Conservation (phyloP, 805 yeast species). For the Komagataella kurtzmanii region DNA sequence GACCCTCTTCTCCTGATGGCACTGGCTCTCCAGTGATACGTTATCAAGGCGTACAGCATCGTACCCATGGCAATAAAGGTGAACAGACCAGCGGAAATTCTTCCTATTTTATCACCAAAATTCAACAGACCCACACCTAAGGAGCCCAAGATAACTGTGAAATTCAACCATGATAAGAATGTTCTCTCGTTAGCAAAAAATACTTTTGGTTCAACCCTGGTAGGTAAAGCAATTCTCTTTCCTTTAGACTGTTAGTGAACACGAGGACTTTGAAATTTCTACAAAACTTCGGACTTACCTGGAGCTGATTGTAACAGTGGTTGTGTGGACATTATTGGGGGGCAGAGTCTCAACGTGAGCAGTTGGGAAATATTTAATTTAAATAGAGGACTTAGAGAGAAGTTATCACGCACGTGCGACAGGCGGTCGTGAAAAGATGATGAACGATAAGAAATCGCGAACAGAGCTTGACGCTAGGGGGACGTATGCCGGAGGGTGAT, state of each 20-base stretch:
- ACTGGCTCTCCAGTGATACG: conserved; percentile 99
- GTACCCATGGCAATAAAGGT: conserved; percentile 96
- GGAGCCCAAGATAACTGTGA: conserved; percentile 96
- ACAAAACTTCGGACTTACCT: conserved; percentile 25
- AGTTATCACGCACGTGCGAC: background rate
- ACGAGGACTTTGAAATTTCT: conserved; percentile 3
- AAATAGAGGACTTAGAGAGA: background rate
- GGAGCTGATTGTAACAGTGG: conserved; percentile 65
- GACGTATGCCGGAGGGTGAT: background rate
- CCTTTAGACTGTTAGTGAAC: conserved; percentile 19
- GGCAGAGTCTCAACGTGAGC: background rate
- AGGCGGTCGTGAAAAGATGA: background rate
- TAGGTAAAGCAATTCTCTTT: conserved; percentile 94
- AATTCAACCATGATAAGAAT: conserved; percentile 94
- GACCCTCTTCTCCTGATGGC: conserved; percentile 96
- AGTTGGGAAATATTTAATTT: background rate
- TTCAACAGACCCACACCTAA: conserved; percentile 91
- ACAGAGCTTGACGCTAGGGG: background rate
- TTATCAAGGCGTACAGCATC: conserved; percentile 88
- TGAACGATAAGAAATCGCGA: background rate
- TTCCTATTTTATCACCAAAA: conserved; percentile 90
- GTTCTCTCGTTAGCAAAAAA: conserved; percentile 99
- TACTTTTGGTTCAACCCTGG: conserved; percentile 97
- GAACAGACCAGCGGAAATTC: conserved; percentile 86
- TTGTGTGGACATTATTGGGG: conserved; percentile 43